These are phyloP conservation scores for Nemania bipapillata DNA, from an alignment of 2,329 filamentous ascomycete genomes.

Conservation along the genomic window DNA sequence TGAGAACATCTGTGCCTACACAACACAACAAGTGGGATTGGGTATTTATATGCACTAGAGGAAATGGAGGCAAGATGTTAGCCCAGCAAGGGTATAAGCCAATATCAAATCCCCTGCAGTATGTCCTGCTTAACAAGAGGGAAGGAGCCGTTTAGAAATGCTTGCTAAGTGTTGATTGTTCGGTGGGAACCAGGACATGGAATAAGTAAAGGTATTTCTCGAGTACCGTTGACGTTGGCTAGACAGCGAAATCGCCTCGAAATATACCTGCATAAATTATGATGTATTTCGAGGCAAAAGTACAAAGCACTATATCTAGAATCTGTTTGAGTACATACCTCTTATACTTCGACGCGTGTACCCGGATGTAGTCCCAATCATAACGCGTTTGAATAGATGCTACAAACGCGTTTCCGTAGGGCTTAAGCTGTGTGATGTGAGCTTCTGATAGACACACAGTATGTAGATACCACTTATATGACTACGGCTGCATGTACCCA, in stretches of 20 bases:
- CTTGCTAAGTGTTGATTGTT: not conserved
- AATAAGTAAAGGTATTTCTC: conserved; percentile 4
- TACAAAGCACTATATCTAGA: not conserved
- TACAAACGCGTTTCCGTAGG: conserved; percentile 17
- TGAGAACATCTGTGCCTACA: not conserved
- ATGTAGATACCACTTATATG: not conserved
- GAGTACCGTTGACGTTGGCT: not conserved
- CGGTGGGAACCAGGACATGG: no score
- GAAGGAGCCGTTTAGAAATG: not conserved
- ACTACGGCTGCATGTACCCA: no score
- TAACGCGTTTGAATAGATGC: not conserved
- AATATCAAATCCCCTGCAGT: not conserved
- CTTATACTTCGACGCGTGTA: conserved; percentile 5
- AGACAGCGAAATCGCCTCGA: not conserved
- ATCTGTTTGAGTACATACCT: not conserved
- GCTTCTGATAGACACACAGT: not conserved
- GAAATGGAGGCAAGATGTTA: not conserved
- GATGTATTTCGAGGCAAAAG: not conserved
- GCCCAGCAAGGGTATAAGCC: not conserved
- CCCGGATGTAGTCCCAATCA: conserved; percentile 1
- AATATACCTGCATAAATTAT: not conserved
- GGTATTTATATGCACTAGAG: no score
- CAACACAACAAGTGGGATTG: no score
- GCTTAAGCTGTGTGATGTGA: not conserved
- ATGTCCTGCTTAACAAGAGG: not conserved